Evolutionary conservation across 129 eudicot species (phyloP), one percentile per base, ranked within the genome.

Genomic region (Lonicera japonica): DNA sequence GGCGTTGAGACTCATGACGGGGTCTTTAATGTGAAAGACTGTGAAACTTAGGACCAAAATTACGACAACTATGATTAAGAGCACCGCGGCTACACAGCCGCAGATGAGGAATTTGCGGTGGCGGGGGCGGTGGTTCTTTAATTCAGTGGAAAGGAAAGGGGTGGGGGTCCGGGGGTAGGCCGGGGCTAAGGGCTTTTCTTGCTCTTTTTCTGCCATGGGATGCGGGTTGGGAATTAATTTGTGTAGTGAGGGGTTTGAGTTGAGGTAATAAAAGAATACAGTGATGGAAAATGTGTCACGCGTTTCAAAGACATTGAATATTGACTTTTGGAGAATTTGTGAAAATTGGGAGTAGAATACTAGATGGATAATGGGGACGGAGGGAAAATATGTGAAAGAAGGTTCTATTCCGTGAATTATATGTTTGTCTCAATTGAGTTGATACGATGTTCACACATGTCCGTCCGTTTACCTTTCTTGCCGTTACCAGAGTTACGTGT

Each of bases 61-160:
- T 6, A 79, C 63, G 17, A 77, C 81, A 2, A 73, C 61, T 40
- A 72, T 17, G 61, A 86, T 61, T 18, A 76, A 69, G 3, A 73
- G 25, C 2, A 73, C 24, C 0, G 95, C 95, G 20, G 81, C 22
- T 21, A 63, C 15, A 79, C 80, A 59, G 53, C 95, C 95, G 61
- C 85, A 79, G 29, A 66, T 9, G 52, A 82, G 39, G 64, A 67
- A 77, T 25, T 60, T 70, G 0, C 52, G 66, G 76, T 65, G 65
- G 39, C 76, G 2, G 36, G 36, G 68, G 46, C 36, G 56, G 11
- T 22, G 71, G 2, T 64, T 46, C 7, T 25, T 29, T 38, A 66
- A 46, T 7, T 73, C 83, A 0, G 53, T 38, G 17, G 82, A 68
- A 3, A 53, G 16, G 25, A 63, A 68, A 55, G 58, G 46, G 55